Evolutionary conservation across 192 early-diverging fungal species (phyloP).

Genomic region (Backusella liffmaniae): DNA sequence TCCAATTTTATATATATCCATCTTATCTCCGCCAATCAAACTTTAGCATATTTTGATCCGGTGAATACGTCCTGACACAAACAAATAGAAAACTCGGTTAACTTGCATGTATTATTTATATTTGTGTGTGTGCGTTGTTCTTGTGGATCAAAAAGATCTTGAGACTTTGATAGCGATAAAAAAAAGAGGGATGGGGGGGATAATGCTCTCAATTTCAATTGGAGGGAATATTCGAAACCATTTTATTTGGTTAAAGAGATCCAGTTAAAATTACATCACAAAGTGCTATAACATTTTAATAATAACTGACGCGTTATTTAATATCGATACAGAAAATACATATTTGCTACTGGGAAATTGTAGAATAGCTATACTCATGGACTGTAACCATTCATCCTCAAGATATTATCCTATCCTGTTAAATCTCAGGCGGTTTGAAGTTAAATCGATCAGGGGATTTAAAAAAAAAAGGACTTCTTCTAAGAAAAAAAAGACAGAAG

Average conservation of each 20-base stretch:
- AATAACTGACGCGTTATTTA: background rate
- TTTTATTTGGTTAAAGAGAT: background rate
- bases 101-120: background rate
- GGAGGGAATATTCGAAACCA: background rate
- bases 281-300: background rate
- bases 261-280: background rate
- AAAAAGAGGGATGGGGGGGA: background rate
- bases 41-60: background rate
- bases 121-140: background rate
- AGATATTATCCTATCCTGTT: background rate
- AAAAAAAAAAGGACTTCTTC: background rate
- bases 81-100: background rate
- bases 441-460: background rate
- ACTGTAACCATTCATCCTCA: background rate
- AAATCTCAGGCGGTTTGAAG: background rate
- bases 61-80: background rate
- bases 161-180: background rate
- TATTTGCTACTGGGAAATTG: background rate
- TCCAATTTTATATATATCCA: background rate
- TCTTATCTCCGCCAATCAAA: background rate
- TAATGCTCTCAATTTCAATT: background rate
- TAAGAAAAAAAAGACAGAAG: no score
- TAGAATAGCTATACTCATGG: background rate
- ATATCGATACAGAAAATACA: background rate
- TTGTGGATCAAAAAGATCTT: background rate